These are phyloP conservation scores for Sphaerulina musiva DNA, from an alignment of 2,329 filamentous ascomycete species.

Conservation along the genomic window DNA sequence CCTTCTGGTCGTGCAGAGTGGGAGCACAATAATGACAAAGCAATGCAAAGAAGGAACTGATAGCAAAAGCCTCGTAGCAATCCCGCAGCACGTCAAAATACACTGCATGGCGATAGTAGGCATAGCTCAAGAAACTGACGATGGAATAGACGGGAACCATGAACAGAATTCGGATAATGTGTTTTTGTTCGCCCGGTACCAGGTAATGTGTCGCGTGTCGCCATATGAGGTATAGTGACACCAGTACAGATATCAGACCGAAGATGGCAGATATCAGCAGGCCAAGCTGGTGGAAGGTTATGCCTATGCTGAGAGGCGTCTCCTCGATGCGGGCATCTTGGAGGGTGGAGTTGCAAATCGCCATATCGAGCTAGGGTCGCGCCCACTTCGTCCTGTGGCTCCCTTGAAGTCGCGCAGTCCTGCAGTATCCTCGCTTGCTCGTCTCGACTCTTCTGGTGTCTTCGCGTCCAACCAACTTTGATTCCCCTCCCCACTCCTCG, in stretches of 20 bases:
- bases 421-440: neutral
- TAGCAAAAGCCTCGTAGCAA: slow-evolving; percentile 84
- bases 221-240: slow-evolving; percentile 51
- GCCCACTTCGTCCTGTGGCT: no score
- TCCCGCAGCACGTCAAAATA: slow-evolving; percentile 77
- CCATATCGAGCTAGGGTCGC: slow-evolving; percentile 12
- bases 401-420: no score
- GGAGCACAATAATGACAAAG: slow-evolving; percentile 75
- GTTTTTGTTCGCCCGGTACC: slow-evolving; percentile 54
- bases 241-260: slow-evolving; percentile 44
- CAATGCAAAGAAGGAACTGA: slow-evolving; percentile 77
- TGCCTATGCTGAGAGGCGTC: slow-evolving; percentile 45
- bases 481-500: neutral
- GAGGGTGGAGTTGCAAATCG: slow-evolving; percentile 45
- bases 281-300: slow-evolving; percentile 53
- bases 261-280: slow-evolving; percentile 50
- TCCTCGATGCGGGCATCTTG: slow-evolving; percentile 42
- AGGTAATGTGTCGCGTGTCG: slow-evolving; percentile 55
- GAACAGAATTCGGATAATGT: slow-evolving; percentile 80
- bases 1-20: slow-evolving; percentile 71
- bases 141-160: slow-evolving; percentile 79
- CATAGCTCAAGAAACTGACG: slow-evolving; percentile 65
- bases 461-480: neutral
- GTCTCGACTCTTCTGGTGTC: neutral
- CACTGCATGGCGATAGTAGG: slow-evolving; percentile 68